Evolutionary conservation across 1,139 yeast species (phyloP), one percentile per base, ranked within the genome.

Genomic region (Suhomyces terraborum): DNA sequence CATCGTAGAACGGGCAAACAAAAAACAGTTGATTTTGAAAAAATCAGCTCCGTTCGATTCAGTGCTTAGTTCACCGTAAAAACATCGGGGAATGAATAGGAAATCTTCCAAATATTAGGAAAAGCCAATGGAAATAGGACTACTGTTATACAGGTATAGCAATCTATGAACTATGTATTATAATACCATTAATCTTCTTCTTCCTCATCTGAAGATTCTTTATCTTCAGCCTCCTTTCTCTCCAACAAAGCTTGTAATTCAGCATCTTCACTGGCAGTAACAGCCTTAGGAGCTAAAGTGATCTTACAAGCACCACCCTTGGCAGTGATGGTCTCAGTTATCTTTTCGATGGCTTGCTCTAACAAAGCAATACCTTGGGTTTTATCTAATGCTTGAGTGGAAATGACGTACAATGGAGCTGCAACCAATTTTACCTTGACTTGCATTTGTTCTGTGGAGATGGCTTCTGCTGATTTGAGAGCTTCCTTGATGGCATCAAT

Each of bases 271-370:
- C 93, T 87, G 47, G 96, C 98, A 47, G 97, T 88, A 52, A 93
- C 98, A 35, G 98, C 97, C 80, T 91, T 91, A 60, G 98, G 98
- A 56, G 95, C 93, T 97, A 93, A 91, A 49, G 95, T 89, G 51
- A 93, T 85, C 55, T 87, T 88, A 64, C 96, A 84, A 46, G 81
- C 79, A 60, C 99, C 99, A 45, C 89, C 96, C 41, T 80, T 77
- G 23, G 75, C 69, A 50, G 78, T 79, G 58, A 94, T 89, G 40
- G 82, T 75, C 54, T 77, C 77, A 50, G 79, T 75, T 51, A 93
- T 86, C 55, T 77, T 80, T 53, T 79, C 85, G 54, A 93, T 88
- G 36, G 98, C 96, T 52, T 77, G 68, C 56, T 82, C 84, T 58
- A 94, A 77, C 41, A 81, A 70, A 47, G 83, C 85, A 54, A 93